Evolutionary conservation across 176 grass and related monocot species (phyloP), one percentile per base, ranked within the genome.

Genomic region (Raddia distichophylla): DNA sequence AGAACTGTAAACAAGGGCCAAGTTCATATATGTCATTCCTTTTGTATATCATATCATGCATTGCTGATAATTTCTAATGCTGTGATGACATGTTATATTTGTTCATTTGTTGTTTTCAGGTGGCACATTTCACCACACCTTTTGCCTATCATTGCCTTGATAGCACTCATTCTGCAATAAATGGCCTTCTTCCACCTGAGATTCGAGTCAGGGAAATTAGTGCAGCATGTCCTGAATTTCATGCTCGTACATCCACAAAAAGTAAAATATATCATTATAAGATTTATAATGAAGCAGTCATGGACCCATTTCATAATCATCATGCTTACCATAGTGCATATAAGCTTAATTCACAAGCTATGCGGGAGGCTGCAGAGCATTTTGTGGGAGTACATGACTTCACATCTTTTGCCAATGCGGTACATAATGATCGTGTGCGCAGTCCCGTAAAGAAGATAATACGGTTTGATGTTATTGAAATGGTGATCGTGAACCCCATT

Each of bases 181-280:
- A 98, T 75, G 95, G 95, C 54, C 83, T 98, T 74, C 92, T 98
- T 69, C 95, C 95, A 47, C 84, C 18, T 71, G 92, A 94, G 40
- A 98, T 98, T 66, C 90, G 90, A 91, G 82, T 98, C 53, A 93
- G 90, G 74, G 95, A 98, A 91, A 89, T 98, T 71, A 91, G 90
- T 70, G 77, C 88, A 43, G 95, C 88, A 37, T 67, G 35, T 64
- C 84, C 81, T 47, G 88, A 94, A 35, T 98, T 98, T 53, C 95
- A 98, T 81, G 95, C 95, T 17, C 87, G 95, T 18, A 86, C 91
- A 87, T 94, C 92, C 12, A 85, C 90, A n/a, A 94, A 77, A 80
- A 91, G 88, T 83, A 98, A 98, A 89, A 90, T 94, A 54, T 98
- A 98, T 85, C 80, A 82, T 54, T 98, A 98, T 90, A 98, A 89